Conservation (phyloP, 306 rosid species). For the Hippophae gyantsensis region DNA sequence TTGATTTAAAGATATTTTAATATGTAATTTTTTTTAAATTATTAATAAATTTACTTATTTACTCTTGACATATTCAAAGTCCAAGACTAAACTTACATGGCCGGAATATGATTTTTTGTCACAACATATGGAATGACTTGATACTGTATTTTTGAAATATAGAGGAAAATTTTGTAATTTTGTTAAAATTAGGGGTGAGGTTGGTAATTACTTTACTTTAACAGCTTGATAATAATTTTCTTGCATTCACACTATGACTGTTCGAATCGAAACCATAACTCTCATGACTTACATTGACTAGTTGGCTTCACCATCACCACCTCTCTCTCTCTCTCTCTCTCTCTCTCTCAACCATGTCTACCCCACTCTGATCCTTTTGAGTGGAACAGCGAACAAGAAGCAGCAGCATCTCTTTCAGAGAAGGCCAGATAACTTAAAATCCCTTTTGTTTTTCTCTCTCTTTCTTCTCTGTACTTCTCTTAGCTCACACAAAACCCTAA, state of each 20-base stretch:
- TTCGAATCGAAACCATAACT: conserved; percentile 36
- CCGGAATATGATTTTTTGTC: no score
- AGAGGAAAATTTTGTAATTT: no score
- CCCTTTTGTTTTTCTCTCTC: not conserved
- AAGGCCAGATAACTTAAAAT: conserved; percentile 3
- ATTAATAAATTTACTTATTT: no score
- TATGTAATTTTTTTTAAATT: no score
- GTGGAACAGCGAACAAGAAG: conserved; percentile 30
- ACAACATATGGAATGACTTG: no score
- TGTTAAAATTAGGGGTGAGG: no score
- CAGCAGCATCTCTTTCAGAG: conserved; percentile 35
- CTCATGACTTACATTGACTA: conserved; percentile 37
- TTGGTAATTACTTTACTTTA: not conserved
- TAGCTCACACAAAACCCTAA: conserved; percentile 42
- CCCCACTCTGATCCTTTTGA: conserved; percentile 54
- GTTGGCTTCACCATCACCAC: no score
- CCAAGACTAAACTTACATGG: no score
- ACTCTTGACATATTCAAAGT: no score
- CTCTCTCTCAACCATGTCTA: conserved; percentile 20
- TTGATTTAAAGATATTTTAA: no score
- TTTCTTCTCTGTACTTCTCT: not conserved
- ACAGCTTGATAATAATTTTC: conserved; percentile 4
- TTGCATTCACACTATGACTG: conserved; percentile 18
- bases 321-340: not conserved
- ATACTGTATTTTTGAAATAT: no score